phyloP scores from a whole-genome alignment of 176 grass and related monocot genomes.

The Avena atlantica region DNA sequence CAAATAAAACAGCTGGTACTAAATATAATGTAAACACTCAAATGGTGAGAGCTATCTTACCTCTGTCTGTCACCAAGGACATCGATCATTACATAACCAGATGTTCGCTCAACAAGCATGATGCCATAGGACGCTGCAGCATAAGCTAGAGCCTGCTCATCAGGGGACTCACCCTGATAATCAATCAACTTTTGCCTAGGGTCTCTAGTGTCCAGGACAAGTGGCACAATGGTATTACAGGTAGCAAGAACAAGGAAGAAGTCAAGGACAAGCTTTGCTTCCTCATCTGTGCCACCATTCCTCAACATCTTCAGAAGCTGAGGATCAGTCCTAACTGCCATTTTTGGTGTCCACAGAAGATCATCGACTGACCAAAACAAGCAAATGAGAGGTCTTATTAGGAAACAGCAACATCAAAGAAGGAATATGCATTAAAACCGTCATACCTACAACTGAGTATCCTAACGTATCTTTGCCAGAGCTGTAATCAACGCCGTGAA shows the following conservation, averaged over 20 bases:
- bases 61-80: conserved; percentile 79
- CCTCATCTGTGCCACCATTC: conserved; percentile 48
- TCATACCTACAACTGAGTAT: conserved; percentile 79
- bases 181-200: conserved; percentile 74
- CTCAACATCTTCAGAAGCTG: conserved; percentile 59
- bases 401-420: conserved; percentile 18
- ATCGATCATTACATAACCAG: conserved; percentile 74
- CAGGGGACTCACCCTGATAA: conserved; percentile 92
- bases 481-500: conserved; percentile 77
- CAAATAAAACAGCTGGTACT: not conserved
- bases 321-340: conserved; percentile 66
- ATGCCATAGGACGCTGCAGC: conserved; percentile 89
- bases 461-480: conserved; percentile 41
- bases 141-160: conserved; percentile 88
- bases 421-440: conserved; percentile 19
- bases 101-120: conserved; percentile 83
- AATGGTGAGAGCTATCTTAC: conserved; percentile 52
- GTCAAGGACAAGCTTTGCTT: conserved; percentile 54
- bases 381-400: conserved; percentile 37
- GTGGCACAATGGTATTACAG: conserved; percentile 88
- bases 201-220: conserved; percentile 66
- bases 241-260: conserved; percentile 80
- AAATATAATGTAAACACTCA: conserved; percentile 5
- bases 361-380: conserved; percentile 64
- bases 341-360: conserved; percentile 80